Conservation (phyloP, 2,329 filamentous ascomycete genomes). For the Verticillium dahliae region DNA sequence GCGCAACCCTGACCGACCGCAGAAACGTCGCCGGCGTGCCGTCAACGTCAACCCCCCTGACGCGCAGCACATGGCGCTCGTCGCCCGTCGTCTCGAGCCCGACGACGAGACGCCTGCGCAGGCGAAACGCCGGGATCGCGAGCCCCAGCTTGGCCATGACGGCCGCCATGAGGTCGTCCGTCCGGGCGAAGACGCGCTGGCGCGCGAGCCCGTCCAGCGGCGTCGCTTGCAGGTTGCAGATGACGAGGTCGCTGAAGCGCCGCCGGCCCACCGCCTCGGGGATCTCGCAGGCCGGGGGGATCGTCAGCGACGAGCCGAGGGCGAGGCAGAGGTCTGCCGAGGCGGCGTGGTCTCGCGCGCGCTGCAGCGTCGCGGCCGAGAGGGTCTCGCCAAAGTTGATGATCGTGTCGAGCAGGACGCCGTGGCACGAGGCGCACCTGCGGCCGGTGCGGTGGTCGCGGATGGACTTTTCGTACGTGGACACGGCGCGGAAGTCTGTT, state of each 20-base stretch:
- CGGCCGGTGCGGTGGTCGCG: conserved; percentile 39
- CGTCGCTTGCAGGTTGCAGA: conserved; percentile 40
- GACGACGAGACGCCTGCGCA: conserved; percentile 25
- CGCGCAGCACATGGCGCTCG: conserved; percentile 18
- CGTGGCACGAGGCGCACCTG: conserved; percentile 32
- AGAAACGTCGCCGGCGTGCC: conserved; percentile 33
- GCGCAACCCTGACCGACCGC: conserved; percentile 28
- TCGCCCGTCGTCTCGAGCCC: conserved; percentile 13
- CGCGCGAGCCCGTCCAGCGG: conserved; percentile 26
- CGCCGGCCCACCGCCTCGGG: conserved; percentile 25
- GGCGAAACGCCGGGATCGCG: conserved; percentile 28
- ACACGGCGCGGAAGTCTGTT: conserved; percentile 35
- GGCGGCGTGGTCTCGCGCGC: conserved; percentile 26
- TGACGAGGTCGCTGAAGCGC: conserved; percentile 24
- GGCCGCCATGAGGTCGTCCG: conserved; percentile 30
- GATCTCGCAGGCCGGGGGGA: conserved; percentile 33
- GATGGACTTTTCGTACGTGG: conserved; percentile 32
- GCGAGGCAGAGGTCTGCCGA: conserved; percentile 38
- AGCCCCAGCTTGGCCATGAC: conserved; percentile 32
- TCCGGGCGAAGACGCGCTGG: conserved; percentile 25
- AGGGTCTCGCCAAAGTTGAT: conserved; percentile 37
- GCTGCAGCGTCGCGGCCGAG: conserved; percentile 20
- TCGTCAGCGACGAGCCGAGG: conserved; percentile 36
- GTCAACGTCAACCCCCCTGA: conserved; percentile 31
- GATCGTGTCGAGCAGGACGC: conserved; percentile 33